These are phyloP conservation scores for Cornus controversa DNA, from an alignment of 148 eudicot species.

Conservation along the genomic window DNA sequence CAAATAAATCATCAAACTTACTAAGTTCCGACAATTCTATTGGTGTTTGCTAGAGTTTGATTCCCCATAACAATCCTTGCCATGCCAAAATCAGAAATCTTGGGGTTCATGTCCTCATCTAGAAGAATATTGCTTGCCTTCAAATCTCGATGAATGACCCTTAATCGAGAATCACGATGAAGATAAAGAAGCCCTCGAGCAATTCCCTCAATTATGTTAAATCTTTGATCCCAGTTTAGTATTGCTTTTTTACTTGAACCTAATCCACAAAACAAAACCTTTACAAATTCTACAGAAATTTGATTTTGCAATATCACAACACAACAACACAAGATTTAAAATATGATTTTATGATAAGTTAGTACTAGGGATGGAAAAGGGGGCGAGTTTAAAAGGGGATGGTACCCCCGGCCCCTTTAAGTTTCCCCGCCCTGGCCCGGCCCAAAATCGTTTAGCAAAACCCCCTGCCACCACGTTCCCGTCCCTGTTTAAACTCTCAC, in stretches of 20 bases:
- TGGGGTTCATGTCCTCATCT: constrained; percentile 10
- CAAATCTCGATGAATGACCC: constrained; percentile 1
- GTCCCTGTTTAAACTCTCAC: too few species aligned
- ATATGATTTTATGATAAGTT: too few species aligned
- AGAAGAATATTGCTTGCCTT: constrained; percentile 14
- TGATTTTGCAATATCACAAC: too few species aligned
- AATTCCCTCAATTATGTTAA: constrained; percentile 2
- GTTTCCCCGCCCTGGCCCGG: too few species aligned
- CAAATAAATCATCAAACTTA: neutral
- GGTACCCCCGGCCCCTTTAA: too few species aligned
- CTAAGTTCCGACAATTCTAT: constrained; percentile 4
- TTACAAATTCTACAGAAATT: too few species aligned
- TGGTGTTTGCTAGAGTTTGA: neutral
- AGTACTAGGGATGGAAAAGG: too few species aligned
- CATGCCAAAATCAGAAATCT: constrained; percentile 2
- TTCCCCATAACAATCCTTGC: constrained; percentile 5
- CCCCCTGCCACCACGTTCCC: too few species aligned
- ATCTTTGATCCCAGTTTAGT: constrained; percentile 10
- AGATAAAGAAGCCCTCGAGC: constrained; percentile 19
- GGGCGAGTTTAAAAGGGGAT: too few species aligned
- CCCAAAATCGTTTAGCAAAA: too few species aligned
- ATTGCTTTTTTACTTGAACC: neutral
- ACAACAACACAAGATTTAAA: too few species aligned
- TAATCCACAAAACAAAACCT: neutral
- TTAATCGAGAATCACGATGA: constrained; percentile 12